phyloP scores from a whole-genome alignment of 768 basidiomycete genomes.

The Holtermannia corniformis region DNA sequence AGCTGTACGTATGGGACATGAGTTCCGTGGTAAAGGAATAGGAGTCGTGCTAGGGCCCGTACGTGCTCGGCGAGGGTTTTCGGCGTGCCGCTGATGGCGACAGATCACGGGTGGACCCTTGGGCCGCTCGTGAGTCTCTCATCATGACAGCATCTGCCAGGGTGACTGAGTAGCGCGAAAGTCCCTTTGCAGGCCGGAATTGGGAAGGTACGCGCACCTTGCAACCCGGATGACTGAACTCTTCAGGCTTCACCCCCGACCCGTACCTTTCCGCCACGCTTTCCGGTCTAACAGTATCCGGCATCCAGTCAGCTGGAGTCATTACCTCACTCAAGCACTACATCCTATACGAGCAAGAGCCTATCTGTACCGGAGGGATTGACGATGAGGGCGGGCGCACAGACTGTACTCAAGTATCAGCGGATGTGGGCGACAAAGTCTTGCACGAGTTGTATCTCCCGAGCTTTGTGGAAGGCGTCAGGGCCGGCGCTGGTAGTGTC shows the following conservation, averaged over 20 bases:
- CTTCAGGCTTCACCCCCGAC: constrained; percentile 28
- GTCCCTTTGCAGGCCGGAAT: constrained; percentile 33
- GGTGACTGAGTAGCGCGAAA: constrained; percentile 1
- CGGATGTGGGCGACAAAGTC: constrained; percentile 33
- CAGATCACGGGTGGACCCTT: constrained; percentile 38
- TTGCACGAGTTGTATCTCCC: constrained; percentile 42
- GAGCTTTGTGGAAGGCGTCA: constrained; percentile 41
- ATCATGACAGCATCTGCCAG: too few species aligned
- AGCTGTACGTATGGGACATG: constrained; percentile 66
- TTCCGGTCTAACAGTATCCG: constrained; percentile 29
- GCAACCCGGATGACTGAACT: constrained; percentile 2
- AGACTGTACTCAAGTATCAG: constrained; percentile 23
- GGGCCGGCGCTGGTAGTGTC: constrained; percentile 38
- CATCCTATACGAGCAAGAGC: constrained; percentile 39
- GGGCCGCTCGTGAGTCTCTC: constrained; percentile 26
- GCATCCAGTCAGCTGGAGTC: constrained; percentile 23
- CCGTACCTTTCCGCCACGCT: constrained; percentile 31
- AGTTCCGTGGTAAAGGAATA: constrained; percentile 74
- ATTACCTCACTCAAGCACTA: constrained; percentile 38
- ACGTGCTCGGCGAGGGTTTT: constrained; percentile 1
- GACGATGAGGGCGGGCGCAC: constrained; percentile 17
- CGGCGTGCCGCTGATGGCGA: background rate
- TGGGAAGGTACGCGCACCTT: constrained; percentile 30
- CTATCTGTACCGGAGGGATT: constrained; percentile 23
- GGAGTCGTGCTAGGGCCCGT: constrained; percentile 55